Conservation (phyloP, 768 basidiomycete genomes). For the Suillus luteus region DNA sequence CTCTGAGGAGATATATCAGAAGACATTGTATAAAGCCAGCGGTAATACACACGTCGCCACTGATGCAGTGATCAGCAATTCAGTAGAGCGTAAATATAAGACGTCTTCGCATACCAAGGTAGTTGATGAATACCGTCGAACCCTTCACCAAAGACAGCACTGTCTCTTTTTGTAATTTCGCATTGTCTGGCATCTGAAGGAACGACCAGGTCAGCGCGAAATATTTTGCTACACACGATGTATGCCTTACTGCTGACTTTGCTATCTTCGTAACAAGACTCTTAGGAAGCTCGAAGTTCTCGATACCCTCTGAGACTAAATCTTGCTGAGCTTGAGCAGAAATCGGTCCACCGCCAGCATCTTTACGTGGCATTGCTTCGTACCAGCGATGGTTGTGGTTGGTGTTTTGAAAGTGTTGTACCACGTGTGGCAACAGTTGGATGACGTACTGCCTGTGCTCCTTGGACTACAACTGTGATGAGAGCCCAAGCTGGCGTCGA, state of each 20-base stretch:
- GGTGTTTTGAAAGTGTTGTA: background rate
- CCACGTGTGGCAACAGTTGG: background rate
- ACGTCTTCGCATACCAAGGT: slow-evolving; percentile 60
- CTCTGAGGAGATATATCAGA: slow-evolving; percentile 44
- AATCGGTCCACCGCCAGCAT: slow-evolving; percentile 51
- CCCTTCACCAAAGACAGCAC: slow-evolving; percentile 82
- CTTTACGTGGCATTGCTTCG: slow-evolving; percentile 68
- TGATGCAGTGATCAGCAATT: slow-evolving; percentile 23
- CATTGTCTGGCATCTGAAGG: slow-evolving; percentile 74
- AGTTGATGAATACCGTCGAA: slow-evolving; percentile 95
- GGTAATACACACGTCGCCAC: slow-evolving; percentile 45
- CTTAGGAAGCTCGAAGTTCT: slow-evolving; percentile 88
- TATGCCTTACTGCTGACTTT: slow-evolving; percentile 66
- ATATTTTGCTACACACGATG: background rate
- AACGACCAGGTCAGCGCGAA: background rate
- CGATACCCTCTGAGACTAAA: slow-evolving; percentile 80
- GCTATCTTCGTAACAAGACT: slow-evolving; percentile 82
- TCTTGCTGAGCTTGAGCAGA: slow-evolving; percentile 81
- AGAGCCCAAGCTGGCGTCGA: background rate
- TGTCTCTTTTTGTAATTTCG: slow-evolving; percentile 89
- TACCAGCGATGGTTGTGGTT: background rate
- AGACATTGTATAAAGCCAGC: background rate
- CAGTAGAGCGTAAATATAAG: background rate
- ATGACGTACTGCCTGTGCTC: background rate
- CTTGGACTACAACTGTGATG: background rate